phyloP scores from a whole-genome alignment of 2,329 filamentous ascomycete species.

The Bretziella fagacearum region DNA sequence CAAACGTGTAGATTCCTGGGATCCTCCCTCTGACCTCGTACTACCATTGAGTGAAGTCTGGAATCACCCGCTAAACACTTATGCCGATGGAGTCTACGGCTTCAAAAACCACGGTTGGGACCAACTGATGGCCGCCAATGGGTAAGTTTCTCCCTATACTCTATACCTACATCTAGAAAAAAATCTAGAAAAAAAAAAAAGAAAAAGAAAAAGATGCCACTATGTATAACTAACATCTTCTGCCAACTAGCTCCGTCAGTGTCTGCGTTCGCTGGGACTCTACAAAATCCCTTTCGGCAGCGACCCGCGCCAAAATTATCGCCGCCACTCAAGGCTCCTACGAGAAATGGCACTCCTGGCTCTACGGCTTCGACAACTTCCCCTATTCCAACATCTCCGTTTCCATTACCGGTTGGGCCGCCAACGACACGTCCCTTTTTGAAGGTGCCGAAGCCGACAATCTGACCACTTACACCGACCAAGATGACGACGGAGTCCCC shows the following conservation, averaged over 20 bases:
- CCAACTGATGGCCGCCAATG: constrained; percentile 20
- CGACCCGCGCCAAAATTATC: constrained; percentile 24
- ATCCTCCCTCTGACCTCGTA: constrained; percentile 19
- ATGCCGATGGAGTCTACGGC: constrained; percentile 17
- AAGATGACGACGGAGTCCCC: constrained; percentile 25
- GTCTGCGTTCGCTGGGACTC: constrained; percentile 31
- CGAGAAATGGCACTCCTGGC: constrained; percentile 26
- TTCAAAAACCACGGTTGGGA: constrained; percentile 24
- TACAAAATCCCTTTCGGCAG: constrained; percentile 22
- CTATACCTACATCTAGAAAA: background rate
- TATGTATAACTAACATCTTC: no score
- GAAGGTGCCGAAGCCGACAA: constrained; percentile 23
- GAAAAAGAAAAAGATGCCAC: background rate
- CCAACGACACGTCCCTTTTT: constrained; percentile 23
- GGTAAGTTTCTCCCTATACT: constrained; percentile 16
- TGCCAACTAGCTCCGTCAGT: constrained; percentile 20
- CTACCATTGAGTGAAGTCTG: constrained; percentile 20
- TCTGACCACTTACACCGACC: constrained; percentile 26
- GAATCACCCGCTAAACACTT: constrained; percentile 20
- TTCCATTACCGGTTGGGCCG: constrained; percentile 28
- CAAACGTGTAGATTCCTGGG: constrained; percentile 17
- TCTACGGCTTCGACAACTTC: constrained; percentile 29
- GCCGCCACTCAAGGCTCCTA: constrained; percentile 22
- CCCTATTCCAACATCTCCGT: constrained; percentile 25
- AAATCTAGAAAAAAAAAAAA: background rate